Base-by-base conservation (phyloP, 2,329 filamentous ascomycete species). In the Hansfordia pulvinata region DNA sequence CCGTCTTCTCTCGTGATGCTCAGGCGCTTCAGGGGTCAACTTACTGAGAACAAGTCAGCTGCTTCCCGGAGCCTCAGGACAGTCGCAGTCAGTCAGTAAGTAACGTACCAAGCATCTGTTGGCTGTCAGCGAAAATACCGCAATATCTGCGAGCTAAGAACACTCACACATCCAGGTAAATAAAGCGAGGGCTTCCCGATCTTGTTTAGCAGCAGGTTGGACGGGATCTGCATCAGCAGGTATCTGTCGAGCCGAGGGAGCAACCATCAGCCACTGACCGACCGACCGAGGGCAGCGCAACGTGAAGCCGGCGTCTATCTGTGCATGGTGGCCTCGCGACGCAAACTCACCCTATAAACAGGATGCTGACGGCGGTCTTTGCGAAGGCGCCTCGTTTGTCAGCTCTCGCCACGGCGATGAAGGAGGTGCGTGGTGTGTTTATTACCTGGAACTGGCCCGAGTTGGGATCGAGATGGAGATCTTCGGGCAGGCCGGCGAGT, bases 151-250 rank as follows among this genome's bases (percentile, higher is more conserved):
- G 14, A 12, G 3, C 17, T 12, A 11, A 7, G 19, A 15, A 4
- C 6, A 52, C 53, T 33, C 47, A 62, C 58, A 24, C 57, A 61
- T 18, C 40, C 38, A 11, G 54, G 53, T 7, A 65, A 46, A 38
- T 64, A 60, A 16, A 62, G 30, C 5, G 54, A 56, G 4, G 60
- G 60, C 32, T 57, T 56, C 6, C 58, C 60, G n/a, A 60, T 53
- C 39, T 62, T 63, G 38, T 49, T 64, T n/a, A 66, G 39, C 20
- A 64, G 51, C 26, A 64, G 37, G 27, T 66, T 66, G 2, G 60
- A 63, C 0, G 62, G 62, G 7, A 66, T 54, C 37, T 65, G 60
- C 51, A 64, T 62, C 17, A 64, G 40, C 10, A 65, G 45, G 33
- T 64, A 64, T 5, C 54, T 58, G 13, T 3, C 14, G 20, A 16